Percentiles rank a stretch among this genome's conserved stretches.
phyloP scores from a whole-genome alignment of 345 rosid species.

The Syzygium jambos region DNA sequence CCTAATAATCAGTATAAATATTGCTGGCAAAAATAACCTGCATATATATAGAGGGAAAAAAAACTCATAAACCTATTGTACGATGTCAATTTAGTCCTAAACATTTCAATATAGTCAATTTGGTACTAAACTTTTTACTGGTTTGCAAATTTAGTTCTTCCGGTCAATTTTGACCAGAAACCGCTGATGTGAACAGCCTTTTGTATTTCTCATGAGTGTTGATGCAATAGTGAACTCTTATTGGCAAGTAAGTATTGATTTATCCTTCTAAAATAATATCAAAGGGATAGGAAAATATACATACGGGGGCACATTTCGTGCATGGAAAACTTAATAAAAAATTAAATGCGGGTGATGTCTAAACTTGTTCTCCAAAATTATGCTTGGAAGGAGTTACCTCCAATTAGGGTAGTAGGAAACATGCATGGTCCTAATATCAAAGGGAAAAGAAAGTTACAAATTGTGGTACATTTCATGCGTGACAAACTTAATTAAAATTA shows the following conservation, averaged over 20 bases:
- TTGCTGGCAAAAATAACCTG: background rate
- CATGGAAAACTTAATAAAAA: background rate
- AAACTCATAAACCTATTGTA: too few relatives aligned
- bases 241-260: background rate
- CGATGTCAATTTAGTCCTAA: too few relatives aligned
- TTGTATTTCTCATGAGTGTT: background rate
- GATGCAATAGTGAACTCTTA: background rate
- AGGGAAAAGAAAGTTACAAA: background rate
- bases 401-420: background rate
- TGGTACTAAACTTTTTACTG: too few relatives aligned
- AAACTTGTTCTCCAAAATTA: background rate
- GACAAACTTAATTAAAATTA: too few relatives aligned
- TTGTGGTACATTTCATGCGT: background rate
- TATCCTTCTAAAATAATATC: background rate
- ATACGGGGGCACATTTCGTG: background rate
- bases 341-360: background rate
- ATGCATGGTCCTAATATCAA: background rate
- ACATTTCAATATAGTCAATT: too few relatives aligned
- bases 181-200: too few relatives aligned
- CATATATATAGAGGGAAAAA: background rate
- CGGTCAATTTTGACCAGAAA: too few relatives aligned
- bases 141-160: too few relatives aligned
- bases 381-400: background rate
- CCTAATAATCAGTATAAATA: background rate
- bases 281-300: background rate